Percentiles rank a stretch among this genome's conserved stretches.
Evolutionary conservation across 1,139 yeast species (phyloP).

Genomic region (Protomyces lactucae-debilis): DNA sequence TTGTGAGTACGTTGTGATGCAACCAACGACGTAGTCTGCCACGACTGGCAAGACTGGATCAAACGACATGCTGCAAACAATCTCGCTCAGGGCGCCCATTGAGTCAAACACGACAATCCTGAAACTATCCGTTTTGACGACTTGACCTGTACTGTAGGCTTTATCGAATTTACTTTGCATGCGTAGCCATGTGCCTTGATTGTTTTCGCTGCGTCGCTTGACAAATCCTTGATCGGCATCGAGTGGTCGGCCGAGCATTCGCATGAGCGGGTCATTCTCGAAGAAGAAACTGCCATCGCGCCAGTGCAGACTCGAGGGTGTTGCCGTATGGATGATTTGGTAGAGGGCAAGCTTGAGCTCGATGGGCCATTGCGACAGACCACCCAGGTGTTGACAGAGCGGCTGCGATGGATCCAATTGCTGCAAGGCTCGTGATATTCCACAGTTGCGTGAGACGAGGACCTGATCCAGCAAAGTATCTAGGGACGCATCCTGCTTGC

Average conservation of each 20-base stretch:
- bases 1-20: not conserved
- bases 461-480: not conserved
- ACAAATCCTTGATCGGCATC: not conserved
- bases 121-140: not conserved
- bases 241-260: not conserved
- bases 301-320: not conserved
- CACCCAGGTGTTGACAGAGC: not conserved
- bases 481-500: not conserved
- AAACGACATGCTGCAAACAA: not conserved
- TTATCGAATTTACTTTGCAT: not conserved
- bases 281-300: not conserved
- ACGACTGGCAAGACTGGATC: not conserved
- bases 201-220: not conserved
- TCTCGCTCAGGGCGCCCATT: not conserved
- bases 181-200: not conserved
- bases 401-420: not conserved
- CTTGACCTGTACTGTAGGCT: not conserved
- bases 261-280: not conserved
- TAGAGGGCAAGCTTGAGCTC: not conserved
- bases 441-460: not conserved
- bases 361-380: not conserved
- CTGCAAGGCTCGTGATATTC: not conserved
- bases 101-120: not conserved
- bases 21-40: not conserved
- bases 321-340: not conserved